Base-by-base conservation (phyloP, 2,329 filamentous ascomycete species). In the Pseudogymnoascus pannorum region DNA sequence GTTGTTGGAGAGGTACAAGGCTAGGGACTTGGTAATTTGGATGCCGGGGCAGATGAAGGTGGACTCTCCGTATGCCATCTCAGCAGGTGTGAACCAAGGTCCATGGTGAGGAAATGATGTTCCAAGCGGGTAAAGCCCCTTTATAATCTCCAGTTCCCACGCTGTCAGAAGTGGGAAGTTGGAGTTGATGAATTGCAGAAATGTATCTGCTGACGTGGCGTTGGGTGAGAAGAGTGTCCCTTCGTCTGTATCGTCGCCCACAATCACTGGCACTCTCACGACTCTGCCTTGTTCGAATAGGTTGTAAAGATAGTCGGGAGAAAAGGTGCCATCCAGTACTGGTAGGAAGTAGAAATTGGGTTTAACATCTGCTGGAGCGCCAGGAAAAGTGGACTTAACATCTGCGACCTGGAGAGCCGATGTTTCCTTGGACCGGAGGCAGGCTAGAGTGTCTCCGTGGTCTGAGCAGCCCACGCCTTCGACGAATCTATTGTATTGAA, bases 201-300 rank as follows among this genome's bases (percentile, higher is more conserved):
- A 64, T n/a, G 72, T 62, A 18, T 68, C 64, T 9, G 71, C 70
- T n/a, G 66, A 66, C 14, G 74, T 64, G 3, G 69, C 71, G n/a
- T 74, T 72, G 2, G 71, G 68, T 4, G 73, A 75, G 69, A 87
- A 88, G 4, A 78, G 71, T 0, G 85, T 86, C 29, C 86, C 87
- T 71, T 86, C 86, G 60, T 79, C 72, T 3, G 76, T 77, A n/a
- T 75, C 72, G 64, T 76, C 75, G 60, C 76, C 76, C 59, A 78
- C 72, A 24, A 78, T 72, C 6, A 75, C 70, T 6, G 76, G 76
- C 0, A 77, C 70, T 20, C 73, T 71, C 59, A 77, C 66, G 38
- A 75, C 75, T 35, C 72, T 71, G 5, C 72, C 72, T 12, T 71
- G 62, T 12, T 71, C 66, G 51, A 76, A 68, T 29, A 74, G 67